Percentiles rank a stretch among this genome's conserved stretches.
phyloP scores from a whole-genome alignment of 2,329 filamentous ascomycete genomes.

The Nigrograna mackinnonii region DNA sequence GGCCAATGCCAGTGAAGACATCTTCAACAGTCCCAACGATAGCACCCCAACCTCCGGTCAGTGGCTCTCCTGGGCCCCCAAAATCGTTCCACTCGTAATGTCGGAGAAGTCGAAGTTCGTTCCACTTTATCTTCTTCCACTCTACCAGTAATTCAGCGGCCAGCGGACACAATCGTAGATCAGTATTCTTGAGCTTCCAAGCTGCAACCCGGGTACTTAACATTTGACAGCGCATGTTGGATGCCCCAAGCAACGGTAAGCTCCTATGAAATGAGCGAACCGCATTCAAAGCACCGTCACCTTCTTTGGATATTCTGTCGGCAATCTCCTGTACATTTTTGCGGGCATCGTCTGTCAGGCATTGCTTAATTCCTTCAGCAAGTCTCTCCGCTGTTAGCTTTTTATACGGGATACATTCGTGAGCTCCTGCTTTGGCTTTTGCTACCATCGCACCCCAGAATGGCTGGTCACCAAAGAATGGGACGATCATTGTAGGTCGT shows the following conservation, averaged over 20 bases:
- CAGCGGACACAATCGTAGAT: constrained; percentile 63
- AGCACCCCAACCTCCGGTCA: constrained; percentile 68
- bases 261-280: constrained; percentile 68
- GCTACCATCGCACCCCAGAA: constrained; percentile 77
- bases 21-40: constrained; percentile 62
- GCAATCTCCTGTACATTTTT: constrained; percentile 63
- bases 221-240: constrained; percentile 66
- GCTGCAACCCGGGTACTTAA: constrained; percentile 65
- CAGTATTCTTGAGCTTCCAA: constrained; percentile 67
- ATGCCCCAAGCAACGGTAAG: constrained; percentile 50
- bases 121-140: constrained; percentile 65
- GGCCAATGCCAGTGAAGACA: constrained; percentile 65
- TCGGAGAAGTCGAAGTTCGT: constrained; percentile 64
- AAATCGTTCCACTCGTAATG: constrained; percentile 79
- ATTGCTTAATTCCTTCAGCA: constrained; percentile 71
- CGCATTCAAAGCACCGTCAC: constrained; percentile 72
- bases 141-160: constrained; percentile 68
- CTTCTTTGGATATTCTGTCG: constrained; percentile 61
- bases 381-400: constrained; percentile 65
- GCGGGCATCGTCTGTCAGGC: constrained; percentile 64
- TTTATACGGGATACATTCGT: constrained; percentile 69
- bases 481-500: constrained; percentile 74
- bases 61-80: constrained; percentile 72
- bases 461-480: constrained; percentile 79
- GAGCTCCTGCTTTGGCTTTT: constrained; percentile 65